Evolutionary conservation across 1,139 yeast species (phyloP).

Genomic region (Zygoascus hellenicus): DNA sequence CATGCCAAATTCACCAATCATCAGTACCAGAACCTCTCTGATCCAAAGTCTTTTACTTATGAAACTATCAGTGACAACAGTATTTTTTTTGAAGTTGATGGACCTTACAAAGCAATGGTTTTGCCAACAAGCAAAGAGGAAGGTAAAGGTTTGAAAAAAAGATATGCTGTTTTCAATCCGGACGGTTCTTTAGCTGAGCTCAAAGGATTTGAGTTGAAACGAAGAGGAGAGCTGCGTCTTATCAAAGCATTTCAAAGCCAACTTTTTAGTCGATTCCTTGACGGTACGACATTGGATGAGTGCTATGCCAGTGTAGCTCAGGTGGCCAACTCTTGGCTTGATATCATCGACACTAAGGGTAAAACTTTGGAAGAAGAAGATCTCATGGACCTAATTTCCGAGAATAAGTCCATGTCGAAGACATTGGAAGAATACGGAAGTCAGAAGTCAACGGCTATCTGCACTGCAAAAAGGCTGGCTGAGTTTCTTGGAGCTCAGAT

Average conservation of each 20-base stretch:
- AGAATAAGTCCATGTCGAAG: constrained; percentile 92
- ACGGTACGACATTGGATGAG: constrained; percentile 68
- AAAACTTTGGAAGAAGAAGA: constrained; percentile 89
- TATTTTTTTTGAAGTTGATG: constrained; percentile 96
- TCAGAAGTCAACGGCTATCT: constrained; percentile 91
- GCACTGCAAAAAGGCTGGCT: constrained; percentile 89
- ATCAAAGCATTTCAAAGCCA: constrained; percentile 95
- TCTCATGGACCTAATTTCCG: constrained; percentile 89
- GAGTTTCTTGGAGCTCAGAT: constrained; percentile 96
- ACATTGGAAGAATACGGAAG: constrained; percentile 81
- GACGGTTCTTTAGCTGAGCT: constrained; percentile 93
- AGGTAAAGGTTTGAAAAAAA: constrained; percentile 91
- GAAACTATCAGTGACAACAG: constrained; percentile 83
- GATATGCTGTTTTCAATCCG: constrained; percentile 94
- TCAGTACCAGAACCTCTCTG: constrained; percentile 84
- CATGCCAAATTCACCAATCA: constrained; percentile 88
- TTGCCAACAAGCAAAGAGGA: constrained; percentile 96
- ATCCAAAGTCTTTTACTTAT: constrained; percentile 61
- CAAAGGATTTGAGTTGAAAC: constrained; percentile 92
- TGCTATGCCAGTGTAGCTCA: constrained; percentile 88
- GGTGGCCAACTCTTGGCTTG: constrained; percentile 95
- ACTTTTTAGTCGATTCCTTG: constrained; percentile 82
- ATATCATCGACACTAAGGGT: constrained; percentile 85
- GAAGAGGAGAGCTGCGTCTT: constrained; percentile 93
- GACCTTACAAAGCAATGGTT: constrained; percentile 97